Conservation (phyloP, 2,329 filamentous ascomycete species). For the Ascochyta pisi region DNA sequence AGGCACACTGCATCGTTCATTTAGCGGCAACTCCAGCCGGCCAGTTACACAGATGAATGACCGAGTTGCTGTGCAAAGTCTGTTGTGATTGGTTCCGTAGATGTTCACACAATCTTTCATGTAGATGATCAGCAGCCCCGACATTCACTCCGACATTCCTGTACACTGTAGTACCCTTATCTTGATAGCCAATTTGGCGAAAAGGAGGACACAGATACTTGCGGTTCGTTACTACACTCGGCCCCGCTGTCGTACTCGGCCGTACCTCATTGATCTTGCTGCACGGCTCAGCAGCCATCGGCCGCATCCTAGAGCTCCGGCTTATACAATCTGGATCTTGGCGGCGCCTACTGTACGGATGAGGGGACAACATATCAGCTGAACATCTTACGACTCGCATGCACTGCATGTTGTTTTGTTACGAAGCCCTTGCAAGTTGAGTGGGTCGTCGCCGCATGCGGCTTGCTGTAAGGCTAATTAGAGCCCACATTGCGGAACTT, state of each 20-base stretch:
- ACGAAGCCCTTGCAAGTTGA: neutral
- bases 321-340: slow-evolving; percentile 1
- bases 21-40: slow-evolving; percentile 20
- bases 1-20: slow-evolving; percentile 5
- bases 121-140: slow-evolving; percentile 14
- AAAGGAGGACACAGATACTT: neutral
- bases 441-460: slow-evolving; percentile 11
- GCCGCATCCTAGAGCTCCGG: slow-evolving; percentile 15
- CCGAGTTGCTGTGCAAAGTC: slow-evolving; percentile 20
- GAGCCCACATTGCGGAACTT: neutral
- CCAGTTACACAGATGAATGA: slow-evolving; percentile 25
- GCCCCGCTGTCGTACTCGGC: slow-evolving; percentile 20
- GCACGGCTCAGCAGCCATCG: slow-evolving; percentile 10
- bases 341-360: slow-evolving; percentile 12
- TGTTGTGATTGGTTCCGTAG: slow-evolving; percentile 22
- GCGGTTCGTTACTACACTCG: slow-evolving; percentile 3
- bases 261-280: slow-evolving; percentile 7
- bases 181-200: neutral
- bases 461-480: neutral
- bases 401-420: neutral
- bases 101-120: slow-evolving; percentile 13
- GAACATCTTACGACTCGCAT: slow-evolving; percentile 16
- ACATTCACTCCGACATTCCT: slow-evolving; percentile 23
- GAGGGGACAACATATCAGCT: slow-evolving; percentile 19
- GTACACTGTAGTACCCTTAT: slow-evolving; percentile 3